A percentile compares a stretch with the other conserved stretches of the same genome.
Evolutionary conservation across 768 basidiomycete genomes (phyloP).

Genomic region (Mycena metata): DNA sequence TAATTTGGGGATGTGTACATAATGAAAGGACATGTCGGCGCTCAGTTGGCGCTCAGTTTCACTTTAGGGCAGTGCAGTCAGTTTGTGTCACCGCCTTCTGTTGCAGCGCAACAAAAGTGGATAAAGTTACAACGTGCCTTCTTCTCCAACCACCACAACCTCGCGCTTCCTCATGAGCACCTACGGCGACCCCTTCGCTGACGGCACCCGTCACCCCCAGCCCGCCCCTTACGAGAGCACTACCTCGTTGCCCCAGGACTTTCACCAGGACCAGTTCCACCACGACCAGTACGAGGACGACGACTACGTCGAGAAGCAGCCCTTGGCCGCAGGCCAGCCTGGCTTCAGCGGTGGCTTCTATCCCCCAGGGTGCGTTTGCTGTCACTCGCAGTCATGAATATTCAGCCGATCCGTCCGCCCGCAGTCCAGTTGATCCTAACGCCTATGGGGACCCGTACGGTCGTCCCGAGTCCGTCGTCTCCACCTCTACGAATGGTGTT

Average conservation of each 20-base stretch:
- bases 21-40: background rate
- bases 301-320: conserved; percentile 82
- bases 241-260: conserved; percentile 65
- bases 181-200: conserved; percentile 79
- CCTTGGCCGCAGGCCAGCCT: conserved; percentile 70
- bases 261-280: conserved; percentile 58
- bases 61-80: conserved; percentile 2
- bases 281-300: conserved; percentile 78
- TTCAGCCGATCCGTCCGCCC: conserved; percentile 26
- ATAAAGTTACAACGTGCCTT: conserved; percentile 1
- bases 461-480: conserved; percentile 66
- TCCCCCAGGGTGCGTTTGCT: conserved; percentile 73
- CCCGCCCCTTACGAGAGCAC: conserved; percentile 76
- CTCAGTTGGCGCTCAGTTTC: too few species aligned
- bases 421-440: conserved; percentile 66
- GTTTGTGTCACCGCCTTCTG: background rate
- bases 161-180: conserved; percentile 50
- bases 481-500: conserved; percentile 66
- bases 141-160: conserved; percentile 40
- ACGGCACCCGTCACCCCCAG: conserved; percentile 71
- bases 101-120: background rate
- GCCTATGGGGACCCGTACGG: conserved; percentile 78
- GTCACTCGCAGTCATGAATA: conserved; percentile 24
- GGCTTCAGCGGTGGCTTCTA: conserved; percentile 74
- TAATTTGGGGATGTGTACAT: background rate